Conservation (phyloP, 768 basidiomycete species). For the Artomyces pyxidatus region DNA sequence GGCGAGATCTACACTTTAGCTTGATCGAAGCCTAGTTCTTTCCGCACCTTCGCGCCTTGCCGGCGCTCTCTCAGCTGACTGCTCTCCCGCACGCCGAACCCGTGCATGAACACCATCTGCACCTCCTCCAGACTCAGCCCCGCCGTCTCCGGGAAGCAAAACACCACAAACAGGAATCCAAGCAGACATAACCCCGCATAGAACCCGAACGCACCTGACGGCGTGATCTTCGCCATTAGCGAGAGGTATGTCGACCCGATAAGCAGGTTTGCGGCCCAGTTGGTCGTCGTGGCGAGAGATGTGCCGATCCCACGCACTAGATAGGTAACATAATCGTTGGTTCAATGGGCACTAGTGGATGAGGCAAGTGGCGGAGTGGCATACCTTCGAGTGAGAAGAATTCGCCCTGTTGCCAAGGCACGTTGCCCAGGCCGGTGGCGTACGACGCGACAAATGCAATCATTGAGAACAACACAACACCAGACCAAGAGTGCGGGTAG, state of each 20-base stretch:
- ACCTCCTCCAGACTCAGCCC: conserved; percentile 67
- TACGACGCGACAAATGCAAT: conserved; percentile 78
- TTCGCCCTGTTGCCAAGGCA: conserved; percentile 86
- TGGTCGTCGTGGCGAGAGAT: conserved; percentile 64
- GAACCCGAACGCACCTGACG: conserved; percentile 69
- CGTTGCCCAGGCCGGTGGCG: conserved; percentile 70
- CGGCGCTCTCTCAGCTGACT: conserved; percentile 39
- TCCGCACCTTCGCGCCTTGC: conserved; percentile 15
- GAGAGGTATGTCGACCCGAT: conserved; percentile 77
- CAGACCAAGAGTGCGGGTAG: conserved; percentile 57
- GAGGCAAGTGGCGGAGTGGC: conserved; percentile 6
- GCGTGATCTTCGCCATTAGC: conserved; percentile 66
- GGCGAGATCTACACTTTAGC: too few species aligned
- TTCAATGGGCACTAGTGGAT: too few species aligned
- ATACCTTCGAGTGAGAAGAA: conserved; percentile 68
- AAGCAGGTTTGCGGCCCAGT: conserved; percentile 72
- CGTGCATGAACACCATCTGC: conserved; percentile 48
- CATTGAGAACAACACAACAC: conserved; percentile 70
- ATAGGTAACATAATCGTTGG: not conserved
- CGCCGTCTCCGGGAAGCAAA: conserved; percentile 75
- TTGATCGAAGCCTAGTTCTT: too few species aligned
- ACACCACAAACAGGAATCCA: conserved; percentile 60
- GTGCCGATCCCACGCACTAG: conserved; percentile 72
- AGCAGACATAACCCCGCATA: conserved; percentile 67
- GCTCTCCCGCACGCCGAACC: conserved; percentile 60